A percentile compares a stretch with the other conserved stretches of the same genome.
These are phyloP conservation scores for Lentinula detonsa DNA, from an alignment of 768 basidiomycete genomes.

Conservation along the genomic window DNA sequence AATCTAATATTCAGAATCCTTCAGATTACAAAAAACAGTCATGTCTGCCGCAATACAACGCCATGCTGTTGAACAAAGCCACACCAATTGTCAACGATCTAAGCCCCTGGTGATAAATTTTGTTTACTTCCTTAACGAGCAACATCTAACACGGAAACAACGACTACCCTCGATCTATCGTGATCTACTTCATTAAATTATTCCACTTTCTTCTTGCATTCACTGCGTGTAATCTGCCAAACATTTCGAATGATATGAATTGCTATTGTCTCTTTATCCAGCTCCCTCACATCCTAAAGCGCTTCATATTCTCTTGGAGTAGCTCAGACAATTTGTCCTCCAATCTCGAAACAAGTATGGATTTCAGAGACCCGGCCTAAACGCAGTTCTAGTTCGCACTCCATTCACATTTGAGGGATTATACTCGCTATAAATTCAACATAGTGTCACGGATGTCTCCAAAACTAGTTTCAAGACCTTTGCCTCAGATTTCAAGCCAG, in stretches of 20 bases:
- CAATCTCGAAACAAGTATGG: too few relatives aligned
- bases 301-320: too few relatives aligned
- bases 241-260: not conserved
- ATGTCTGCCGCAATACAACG: not conserved
- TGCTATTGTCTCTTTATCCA: too few relatives aligned
- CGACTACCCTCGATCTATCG: not conserved
- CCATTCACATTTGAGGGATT: too few relatives aligned
- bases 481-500: constrained; percentile 26
- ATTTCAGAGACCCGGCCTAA: too few relatives aligned
- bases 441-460: not conserved
- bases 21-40: not conserved
- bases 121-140: not conserved
- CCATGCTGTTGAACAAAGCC: not conserved
- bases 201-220: not conserved
- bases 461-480: constrained; percentile 4
- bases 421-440: too few relatives aligned
- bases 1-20: not conserved
- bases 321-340: too few relatives aligned
- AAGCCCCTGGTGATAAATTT: not conserved
- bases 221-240: not conserved
- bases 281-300: too few relatives aligned
- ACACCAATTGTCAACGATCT: not conserved
- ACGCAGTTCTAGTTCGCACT: too few relatives aligned
- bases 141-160: not conserved
- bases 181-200: not conserved